Evolutionary conservation across 345 rosid species (phyloP).

Genomic region (Crucihimalaya himalaica): DNA sequence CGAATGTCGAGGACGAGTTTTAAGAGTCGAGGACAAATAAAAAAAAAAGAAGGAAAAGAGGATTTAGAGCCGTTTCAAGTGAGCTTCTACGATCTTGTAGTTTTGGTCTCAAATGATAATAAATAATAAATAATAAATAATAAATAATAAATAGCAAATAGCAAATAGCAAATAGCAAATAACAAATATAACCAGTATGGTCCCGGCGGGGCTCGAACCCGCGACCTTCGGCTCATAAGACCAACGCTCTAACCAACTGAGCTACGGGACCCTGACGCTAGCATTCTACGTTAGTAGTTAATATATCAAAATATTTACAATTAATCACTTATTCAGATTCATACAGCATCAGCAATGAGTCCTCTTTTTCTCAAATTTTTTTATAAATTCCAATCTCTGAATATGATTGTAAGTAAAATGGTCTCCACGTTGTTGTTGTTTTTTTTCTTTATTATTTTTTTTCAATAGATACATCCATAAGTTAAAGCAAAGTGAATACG

Average conservation of each 20-base stretch:
- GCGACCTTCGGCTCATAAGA: constrained; percentile 98
- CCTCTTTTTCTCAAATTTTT: too few species aligned
- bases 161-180: too few species aligned
- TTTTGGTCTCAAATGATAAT: not conserved
- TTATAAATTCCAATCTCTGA: not conserved
- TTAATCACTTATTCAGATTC: not conserved
- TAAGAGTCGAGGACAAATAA: not conserved
- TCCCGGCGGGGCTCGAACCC: constrained; percentile 47
- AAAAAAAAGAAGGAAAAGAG: fast-evolving
- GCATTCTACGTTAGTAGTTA: fast-evolving
- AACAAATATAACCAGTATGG: not conserved
- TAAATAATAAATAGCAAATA: not conserved
- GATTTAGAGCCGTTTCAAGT: not conserved
- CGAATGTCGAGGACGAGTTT: too few species aligned
- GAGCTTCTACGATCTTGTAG: not conserved
- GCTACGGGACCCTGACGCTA: constrained; percentile 74
- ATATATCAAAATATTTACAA: not conserved
- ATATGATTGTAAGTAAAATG: not conserved
- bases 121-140: not conserved
- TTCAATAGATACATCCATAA: too few species aligned
- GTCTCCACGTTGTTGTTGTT: too few species aligned
- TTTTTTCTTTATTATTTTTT: too few species aligned
- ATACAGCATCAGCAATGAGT: too few species aligned
- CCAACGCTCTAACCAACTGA: constrained; percentile 99
- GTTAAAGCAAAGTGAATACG: not conserved